These are phyloP conservation scores for Truncatella angustata DNA, from an alignment of 2,329 filamentous ascomycete genomes.

Conservation along the genomic window DNA sequence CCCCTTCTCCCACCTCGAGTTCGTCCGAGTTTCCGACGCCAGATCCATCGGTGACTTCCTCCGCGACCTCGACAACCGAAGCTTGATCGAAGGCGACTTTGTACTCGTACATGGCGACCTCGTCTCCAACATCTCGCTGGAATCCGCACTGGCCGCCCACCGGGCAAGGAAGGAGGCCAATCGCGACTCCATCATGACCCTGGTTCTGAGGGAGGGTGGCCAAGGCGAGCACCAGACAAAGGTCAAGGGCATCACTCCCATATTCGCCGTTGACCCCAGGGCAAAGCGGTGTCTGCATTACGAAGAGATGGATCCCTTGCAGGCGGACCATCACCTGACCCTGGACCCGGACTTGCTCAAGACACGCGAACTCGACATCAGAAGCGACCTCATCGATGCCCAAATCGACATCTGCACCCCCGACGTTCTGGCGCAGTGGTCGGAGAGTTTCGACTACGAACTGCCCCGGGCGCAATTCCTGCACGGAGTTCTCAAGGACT, in stretches of 20 bases:
- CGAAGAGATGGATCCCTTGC: constrained; percentile 77
- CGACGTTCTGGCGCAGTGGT: constrained; percentile 91
- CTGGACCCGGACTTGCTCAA: constrained; percentile 80
- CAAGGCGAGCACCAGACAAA: constrained; percentile 71
- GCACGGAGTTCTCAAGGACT: constrained; percentile 91
- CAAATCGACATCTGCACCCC: constrained; percentile 97
- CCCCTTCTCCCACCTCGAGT: constrained; percentile 77
- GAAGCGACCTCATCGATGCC: constrained; percentile 87
- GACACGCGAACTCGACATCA: constrained; percentile 72
- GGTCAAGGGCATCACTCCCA: constrained; percentile 69
- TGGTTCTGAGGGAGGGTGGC: constrained; percentile 80
- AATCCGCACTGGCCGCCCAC: constrained; percentile 74
- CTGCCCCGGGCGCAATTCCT: constrained; percentile 84
- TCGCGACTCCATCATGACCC: constrained; percentile 97
- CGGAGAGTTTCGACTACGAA: constrained; percentile 97
- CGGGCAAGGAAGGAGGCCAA: constrained; percentile 76
- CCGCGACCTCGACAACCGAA: constrained; percentile 85
- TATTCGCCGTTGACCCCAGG: constrained; percentile 82
- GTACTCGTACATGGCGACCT: constrained; percentile 90
- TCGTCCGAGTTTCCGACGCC: constrained; percentile 80
- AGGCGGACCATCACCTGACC: constrained; percentile 62
- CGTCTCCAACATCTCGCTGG: constrained; percentile 85
- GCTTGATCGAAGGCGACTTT: constrained; percentile 86
- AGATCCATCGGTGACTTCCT: constrained; percentile 91
- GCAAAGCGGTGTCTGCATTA: constrained; percentile 87